Conservation (phyloP, 2,329 filamentous ascomycete species). For the Colletotrichum kahawae region DNA sequence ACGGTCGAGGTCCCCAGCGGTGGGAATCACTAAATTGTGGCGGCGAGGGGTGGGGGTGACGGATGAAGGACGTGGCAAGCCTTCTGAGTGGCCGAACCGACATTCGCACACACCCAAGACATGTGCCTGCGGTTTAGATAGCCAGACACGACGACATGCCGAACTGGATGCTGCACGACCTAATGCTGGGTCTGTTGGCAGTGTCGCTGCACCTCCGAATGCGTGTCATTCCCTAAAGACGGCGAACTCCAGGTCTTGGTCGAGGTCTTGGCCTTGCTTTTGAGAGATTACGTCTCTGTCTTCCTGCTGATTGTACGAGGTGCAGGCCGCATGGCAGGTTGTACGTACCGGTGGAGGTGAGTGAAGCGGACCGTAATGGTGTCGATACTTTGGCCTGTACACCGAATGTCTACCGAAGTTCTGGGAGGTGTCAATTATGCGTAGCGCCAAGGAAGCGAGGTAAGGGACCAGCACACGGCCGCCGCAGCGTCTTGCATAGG, state of each 20-base stretch:
- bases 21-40: constrained; percentile 7
- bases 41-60: constrained; percentile 13
- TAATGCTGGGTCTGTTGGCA: not conserved
- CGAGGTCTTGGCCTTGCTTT: not conserved
- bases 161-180: constrained; percentile 20
- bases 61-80: constrained; percentile 8
- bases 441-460: not conserved
- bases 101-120: constrained; percentile 14
- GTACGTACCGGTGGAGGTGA: not conserved
- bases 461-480: not conserved
- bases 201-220: constrained; percentile 10
- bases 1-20: constrained; percentile 12
- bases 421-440: constrained; percentile 3
- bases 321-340: not conserved
- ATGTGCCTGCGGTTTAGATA: constrained; percentile 2
- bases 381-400: not conserved
- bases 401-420: not conserved
- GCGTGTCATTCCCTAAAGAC: constrained; percentile 12
- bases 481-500: constrained; percentile 9
- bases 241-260: constrained; percentile 5
- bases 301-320: not conserved
- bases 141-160: constrained; percentile 17
- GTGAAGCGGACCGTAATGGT: not conserved
- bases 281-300: not conserved
- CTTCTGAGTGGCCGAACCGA: constrained; percentile 1